Evolutionary conservation across 768 basidiomycete genomes (phyloP).

Genomic region (Russula dissimulans): DNA sequence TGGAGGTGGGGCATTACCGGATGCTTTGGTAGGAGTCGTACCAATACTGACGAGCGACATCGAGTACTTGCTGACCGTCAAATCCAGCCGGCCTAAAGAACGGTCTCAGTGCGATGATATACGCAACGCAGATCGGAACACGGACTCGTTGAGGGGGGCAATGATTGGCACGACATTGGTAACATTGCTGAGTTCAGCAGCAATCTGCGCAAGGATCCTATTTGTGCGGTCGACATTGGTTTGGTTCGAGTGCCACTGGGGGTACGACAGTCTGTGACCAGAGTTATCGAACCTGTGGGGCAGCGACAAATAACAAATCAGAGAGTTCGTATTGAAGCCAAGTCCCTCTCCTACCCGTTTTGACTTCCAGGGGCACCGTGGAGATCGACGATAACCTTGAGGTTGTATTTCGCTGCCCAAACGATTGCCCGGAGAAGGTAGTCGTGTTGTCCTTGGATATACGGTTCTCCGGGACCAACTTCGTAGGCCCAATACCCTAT

Average conservation of each 20-base stretch:
- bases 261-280: constrained; percentile 52
- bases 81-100: constrained; percentile 59
- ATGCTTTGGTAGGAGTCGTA: constrained; percentile 66
- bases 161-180: constrained; percentile 52
- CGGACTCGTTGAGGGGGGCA: constrained; percentile 72
- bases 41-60: constrained; percentile 53
- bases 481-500: constrained; percentile 92
- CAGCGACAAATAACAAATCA: constrained; percentile 20
- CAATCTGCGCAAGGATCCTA: constrained; percentile 52
- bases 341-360: constrained; percentile 46
- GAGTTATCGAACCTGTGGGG: constrained; percentile 70
- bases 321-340: constrained; percentile 17
- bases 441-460: constrained; percentile 65
- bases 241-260: constrained; percentile 61
- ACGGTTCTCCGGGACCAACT: constrained; percentile 68
- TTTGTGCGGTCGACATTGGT: constrained; percentile 62
- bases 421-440: constrained; percentile 56
- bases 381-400: constrained; percentile 76
- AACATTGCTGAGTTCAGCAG: constrained; percentile 47
- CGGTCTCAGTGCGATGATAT: not conserved
- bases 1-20: constrained; percentile 32
- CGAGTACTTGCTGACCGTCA: constrained; percentile 41
- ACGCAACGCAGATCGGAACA: not conserved
- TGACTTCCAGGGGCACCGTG: constrained; percentile 74
- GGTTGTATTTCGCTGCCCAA: constrained; percentile 62